Evolutionary conservation across 305 asterid genomes (phyloP).

Genomic region (Salvia sclarea): DNA sequence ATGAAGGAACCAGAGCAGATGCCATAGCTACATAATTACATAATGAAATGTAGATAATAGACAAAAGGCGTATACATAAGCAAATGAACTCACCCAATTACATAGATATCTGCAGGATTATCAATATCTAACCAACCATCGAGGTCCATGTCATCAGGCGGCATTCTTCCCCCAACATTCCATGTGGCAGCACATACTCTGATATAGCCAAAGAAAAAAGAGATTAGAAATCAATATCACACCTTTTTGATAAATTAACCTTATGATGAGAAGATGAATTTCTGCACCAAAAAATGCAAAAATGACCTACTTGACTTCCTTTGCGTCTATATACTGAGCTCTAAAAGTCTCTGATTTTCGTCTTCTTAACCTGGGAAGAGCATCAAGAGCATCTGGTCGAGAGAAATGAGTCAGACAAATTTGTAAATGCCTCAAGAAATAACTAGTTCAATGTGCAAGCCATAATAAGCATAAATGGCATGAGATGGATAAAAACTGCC

Average conservation of each 20-base stretch:
- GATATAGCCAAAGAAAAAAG: conserved; percentile 32
- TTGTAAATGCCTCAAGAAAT: conserved; percentile 14
- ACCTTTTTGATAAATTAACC: conserved; percentile 8
- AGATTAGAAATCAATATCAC: conserved; percentile 25
- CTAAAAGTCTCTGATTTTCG: conserved; percentile 86
- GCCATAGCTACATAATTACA: background rate
- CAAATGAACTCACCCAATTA: conserved; percentile 68
- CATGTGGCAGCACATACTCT: conserved; percentile 94
- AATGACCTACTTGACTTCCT: conserved; percentile 66
- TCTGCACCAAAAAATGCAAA: conserved; percentile 31
- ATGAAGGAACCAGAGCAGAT: background rate
- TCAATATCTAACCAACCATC: conserved; percentile 82
- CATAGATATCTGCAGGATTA: conserved; percentile 94
- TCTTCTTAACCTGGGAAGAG: conserved; percentile 61
- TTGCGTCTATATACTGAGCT: conserved; percentile 73
- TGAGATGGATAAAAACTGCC: conserved; percentile 18
- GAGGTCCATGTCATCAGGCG: conserved; percentile 80
- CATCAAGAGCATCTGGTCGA: conserved; percentile 35
- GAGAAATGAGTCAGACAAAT: conserved; percentile 30
- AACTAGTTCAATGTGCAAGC: background rate
- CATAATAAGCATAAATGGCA: conserved; percentile 11
- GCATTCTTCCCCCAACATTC: conserved; percentile 85
- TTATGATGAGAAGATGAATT: conserved; percentile 19
- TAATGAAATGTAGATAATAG: background rate
- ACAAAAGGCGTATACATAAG: background rate